Base-by-base conservation (phyloP, 2,329 filamentous ascomycete genomes). In the Raffaelea deltoideospora region DNA sequence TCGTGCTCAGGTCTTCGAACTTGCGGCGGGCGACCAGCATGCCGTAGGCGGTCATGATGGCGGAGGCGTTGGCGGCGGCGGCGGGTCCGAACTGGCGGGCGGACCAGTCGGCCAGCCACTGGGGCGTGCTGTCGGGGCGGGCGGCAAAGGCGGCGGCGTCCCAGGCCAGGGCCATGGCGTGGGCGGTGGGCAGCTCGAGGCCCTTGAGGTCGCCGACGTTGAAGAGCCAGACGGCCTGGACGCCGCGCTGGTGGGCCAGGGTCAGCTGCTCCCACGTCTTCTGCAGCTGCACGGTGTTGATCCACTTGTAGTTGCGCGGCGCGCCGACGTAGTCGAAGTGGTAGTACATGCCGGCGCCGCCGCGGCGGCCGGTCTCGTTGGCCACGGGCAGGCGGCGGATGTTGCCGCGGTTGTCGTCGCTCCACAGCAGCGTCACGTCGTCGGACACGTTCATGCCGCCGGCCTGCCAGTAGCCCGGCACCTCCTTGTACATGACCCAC, bases 401-500 rank as follows among this genome's bases (percentile, higher is more conserved):
- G 50, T 79, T 76, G 10, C 76, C 76, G 61, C 64, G 78, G 54
- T 79, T 81, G 54, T 82, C 77, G 49, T 81, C 77, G 0, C 74
- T 65, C 68, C 75, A 81, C 5, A 81, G 60, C 19, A 82, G 58
- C 2, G 73, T 81, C 21, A 82, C 68, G 47, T 79, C 68, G 27
- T 81, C 76, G 0, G 76, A 74, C 2, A 63, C 58, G 37, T 72
- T 59, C 49, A 82, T 63, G 2, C 77, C 77, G 14, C 69, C 61
- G 39, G 77, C 70, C 40, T 76, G 72, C n/a, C n/a, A n/a, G 50
- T 83, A 82, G 6, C 69, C 68, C 54, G 78, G 75, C 2, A 84
- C 76, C 50, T 84, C 78, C 50, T 81, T 82, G 55, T 83, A 84
- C 42, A 83, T 56, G 46, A 76, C 80, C 76, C 78, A 82, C 55